Base-by-base conservation (phyloP, 768 basidiomycete species). In the Agaricus subrufescens region DNA sequence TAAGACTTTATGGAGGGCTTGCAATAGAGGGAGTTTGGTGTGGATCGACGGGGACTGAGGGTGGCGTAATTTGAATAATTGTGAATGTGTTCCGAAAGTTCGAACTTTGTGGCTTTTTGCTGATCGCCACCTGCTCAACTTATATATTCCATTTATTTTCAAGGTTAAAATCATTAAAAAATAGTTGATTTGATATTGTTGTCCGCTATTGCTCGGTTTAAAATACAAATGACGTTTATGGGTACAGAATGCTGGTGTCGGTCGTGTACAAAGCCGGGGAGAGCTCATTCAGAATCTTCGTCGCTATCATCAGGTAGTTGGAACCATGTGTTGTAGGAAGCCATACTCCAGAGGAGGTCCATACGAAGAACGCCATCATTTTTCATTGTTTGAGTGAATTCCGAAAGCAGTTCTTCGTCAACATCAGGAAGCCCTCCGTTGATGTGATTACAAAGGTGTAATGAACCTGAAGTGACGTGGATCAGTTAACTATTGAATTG, bases 341-440 rank as follows among this genome's bases (percentile, higher is more conserved):
- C 26, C 52, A 53, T 53, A n/a, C 37, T 34, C 52, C 44, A 46
- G 10, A 53, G 30, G 12, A 53, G 23, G 31, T 53, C 44, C 43
- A 53, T 43, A n/a, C 52, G 52, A 14, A 25, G 45, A 25, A 46
- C 46, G 1, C 43, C 44, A 46, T 53, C 43, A n/a, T 38, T 53
- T 15, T 38, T 44, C 14, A 53, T 19, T 8, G 37, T 15, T 19
- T 45, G 30, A 26, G 52, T n/a, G 26, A 44, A 52, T 15, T 34
- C 40, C 27, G n/a, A 52, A 3, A 52, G 14, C 15, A 19, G 19
- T 9, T 30, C 38, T 34, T 43, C 31, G 9, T 52, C 51, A 42
- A 31, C 42, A 7, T 34, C 27, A 14, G 23, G 42, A 14, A 30
- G 12, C 3, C 29, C 43, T 23, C 30, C 30, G 26, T 25, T 34